A percentile compares a stretch with the other conserved stretches of the same genome.
Evolutionary conservation across 1,284 basidiomycete genomes (phyloP).

Genomic region (Gomphus sp.): DNA sequence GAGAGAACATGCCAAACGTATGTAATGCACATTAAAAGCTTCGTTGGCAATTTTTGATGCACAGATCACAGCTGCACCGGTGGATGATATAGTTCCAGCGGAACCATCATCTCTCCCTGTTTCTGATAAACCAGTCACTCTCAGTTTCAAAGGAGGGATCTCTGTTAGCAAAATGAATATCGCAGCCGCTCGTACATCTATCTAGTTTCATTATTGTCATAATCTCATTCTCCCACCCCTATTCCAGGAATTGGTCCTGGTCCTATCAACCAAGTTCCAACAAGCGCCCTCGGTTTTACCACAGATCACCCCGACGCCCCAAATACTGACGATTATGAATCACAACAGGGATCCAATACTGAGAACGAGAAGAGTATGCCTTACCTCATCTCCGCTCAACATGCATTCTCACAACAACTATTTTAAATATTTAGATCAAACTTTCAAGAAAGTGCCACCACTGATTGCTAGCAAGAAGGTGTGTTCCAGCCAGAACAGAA

Average conservation of each 20-base stretch:
- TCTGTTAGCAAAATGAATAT: conserved; percentile 28
- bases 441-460: conserved; percentile 71
- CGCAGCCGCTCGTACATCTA: conserved; percentile 1
- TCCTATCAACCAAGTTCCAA: conserved; percentile 26
- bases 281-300: conserved; percentile 47
- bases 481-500: conserved; percentile 15
- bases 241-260: conserved; percentile 11
- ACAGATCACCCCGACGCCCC: conserved; percentile 26
- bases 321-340: conserved; percentile 23
- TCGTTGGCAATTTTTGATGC: conserved; percentile 12
- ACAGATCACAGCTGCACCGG: conserved; percentile 12
- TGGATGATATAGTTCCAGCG: conserved; percentile 20
- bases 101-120: conserved; percentile 58
- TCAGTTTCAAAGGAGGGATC: conserved; percentile 53
- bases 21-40: conserved; percentile 13
- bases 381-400: background rate
- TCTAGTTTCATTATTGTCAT: conserved; percentile 13
- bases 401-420: conserved; percentile 18
- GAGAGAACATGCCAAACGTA: conserved; percentile 53
- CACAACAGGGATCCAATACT: conserved; percentile 16
- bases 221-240: background rate
- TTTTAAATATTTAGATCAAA: conserved; percentile 33
- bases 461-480: conserved; percentile 87
- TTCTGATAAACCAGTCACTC: conserved; percentile 68
- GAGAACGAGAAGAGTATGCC: conserved; percentile 52